Conservation (phyloP, 2,329 filamentous ascomycete species). For the Rhynchosporium secalis region DNA sequence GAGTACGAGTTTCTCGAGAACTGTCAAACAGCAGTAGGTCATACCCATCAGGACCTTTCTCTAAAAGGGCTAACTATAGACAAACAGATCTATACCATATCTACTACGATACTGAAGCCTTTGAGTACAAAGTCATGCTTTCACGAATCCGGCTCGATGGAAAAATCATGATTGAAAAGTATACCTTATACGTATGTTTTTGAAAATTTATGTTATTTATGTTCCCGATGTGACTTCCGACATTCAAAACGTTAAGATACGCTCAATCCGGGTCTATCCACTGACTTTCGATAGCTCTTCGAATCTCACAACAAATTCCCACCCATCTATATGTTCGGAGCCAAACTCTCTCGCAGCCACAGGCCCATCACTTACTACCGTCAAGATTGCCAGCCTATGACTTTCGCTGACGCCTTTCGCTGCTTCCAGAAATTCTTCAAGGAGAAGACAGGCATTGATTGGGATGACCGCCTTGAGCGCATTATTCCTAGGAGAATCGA, state of each 20-base stretch:
- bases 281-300: constrained; percentile 57
- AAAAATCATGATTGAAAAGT: constrained; percentile 54
- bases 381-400: constrained; percentile 44
- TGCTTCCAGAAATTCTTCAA: constrained; percentile 59
- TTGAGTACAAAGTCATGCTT: constrained; percentile 64
- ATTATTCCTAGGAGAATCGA: constrained; percentile 2
- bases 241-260: too few species aligned
- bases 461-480: constrained; percentile 52
- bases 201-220: too few species aligned
- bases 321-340: constrained; percentile 60
- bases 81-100: constrained; percentile 60
- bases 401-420: constrained; percentile 48
- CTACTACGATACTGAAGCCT: constrained; percentile 62
- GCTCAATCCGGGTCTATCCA: too few species aligned
- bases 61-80: constrained; percentile 16
- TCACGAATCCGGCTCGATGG: constrained; percentile 50
- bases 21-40: constrained; percentile 53
- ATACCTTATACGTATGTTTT: constrained; percentile 16
- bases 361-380: constrained; percentile 40
- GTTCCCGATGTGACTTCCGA: too few species aligned
- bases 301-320: constrained; percentile 59
- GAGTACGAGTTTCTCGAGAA: constrained; percentile 41
- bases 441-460: constrained; percentile 56
- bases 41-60: background rate
- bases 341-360: constrained; percentile 45